These are phyloP conservation scores for Kodamaea plutei DNA, from an alignment of 1,139 yeast species.

Conservation along the genomic window DNA sequence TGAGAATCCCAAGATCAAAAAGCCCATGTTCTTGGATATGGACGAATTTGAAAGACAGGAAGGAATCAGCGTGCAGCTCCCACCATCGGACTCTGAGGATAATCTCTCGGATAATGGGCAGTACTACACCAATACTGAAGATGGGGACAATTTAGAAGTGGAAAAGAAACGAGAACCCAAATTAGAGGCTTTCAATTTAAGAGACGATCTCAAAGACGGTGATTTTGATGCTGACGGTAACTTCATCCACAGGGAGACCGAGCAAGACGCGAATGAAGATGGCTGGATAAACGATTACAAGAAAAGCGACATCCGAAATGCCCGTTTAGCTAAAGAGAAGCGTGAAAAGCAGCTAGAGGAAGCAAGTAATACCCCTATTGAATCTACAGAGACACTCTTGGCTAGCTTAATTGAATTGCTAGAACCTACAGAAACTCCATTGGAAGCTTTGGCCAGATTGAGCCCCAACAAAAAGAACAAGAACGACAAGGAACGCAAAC, in stretches of 20 bases:
- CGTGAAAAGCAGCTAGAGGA: constrained; percentile 18
- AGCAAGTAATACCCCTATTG: constrained; percentile 15
- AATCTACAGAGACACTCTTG: constrained; percentile 24
- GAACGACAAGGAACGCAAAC: constrained; percentile 18
- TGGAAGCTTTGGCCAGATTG: constrained; percentile 55
- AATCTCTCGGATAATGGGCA: constrained; percentile 3
- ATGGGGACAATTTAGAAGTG: constrained; percentile 4
- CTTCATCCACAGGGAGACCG: constrained; percentile 40
- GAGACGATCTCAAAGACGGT: constrained; percentile 58
- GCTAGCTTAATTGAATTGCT: constrained; percentile 36
- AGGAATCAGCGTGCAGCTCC: constrained; percentile 14
- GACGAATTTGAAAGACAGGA: constrained; percentile 21
- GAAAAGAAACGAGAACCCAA: constrained; percentile 10
- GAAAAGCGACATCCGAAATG: constrained; percentile 44
- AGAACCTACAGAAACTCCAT: constrained; percentile 60
- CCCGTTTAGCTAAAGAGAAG: constrained; percentile 38
- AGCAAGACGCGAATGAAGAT: constrained; percentile 34
- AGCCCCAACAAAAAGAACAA: constrained; percentile 24
- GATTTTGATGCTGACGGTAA: constrained; percentile 61
- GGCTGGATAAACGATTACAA: constrained; percentile 46
- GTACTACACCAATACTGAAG: constrained; percentile 9
- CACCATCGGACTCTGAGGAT: constrained; percentile 6
- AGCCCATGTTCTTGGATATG: constrained; percentile 29
- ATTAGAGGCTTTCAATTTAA: constrained; percentile 57
- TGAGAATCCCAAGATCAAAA: constrained; percentile 1